Evolutionary conservation across 2,329 filamentous ascomycete genomes (phyloP).

Genomic region (Verticillium longisporum): DNA sequence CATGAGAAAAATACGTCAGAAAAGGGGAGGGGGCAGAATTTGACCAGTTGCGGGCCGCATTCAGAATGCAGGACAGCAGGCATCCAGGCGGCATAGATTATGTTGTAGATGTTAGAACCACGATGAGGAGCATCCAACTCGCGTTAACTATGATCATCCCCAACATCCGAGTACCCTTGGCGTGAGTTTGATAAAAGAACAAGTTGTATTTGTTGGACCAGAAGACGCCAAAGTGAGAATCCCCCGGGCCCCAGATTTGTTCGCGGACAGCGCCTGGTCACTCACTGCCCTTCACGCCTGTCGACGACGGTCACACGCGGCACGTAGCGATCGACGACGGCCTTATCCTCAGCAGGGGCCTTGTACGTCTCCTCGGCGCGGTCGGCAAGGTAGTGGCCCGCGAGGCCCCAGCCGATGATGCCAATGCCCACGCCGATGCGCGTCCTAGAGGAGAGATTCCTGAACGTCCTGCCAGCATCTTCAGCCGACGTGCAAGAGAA

Average conservation of each 20-base stretch:
- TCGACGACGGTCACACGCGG: conserved; percentile 60
- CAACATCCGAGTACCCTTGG: neutral
- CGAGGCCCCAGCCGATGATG: conserved; percentile 68
- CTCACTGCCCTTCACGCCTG: conserved; percentile 21
- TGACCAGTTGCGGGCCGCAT: neutral
- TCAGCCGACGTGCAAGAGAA: neutral
- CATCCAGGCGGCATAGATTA: neutral
- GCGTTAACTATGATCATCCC: neutral
- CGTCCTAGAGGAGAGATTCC: conserved; percentile 61
- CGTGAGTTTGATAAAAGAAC: neutral
- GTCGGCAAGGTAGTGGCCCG: conserved; percentile 69
- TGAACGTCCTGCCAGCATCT: conserved; percentile 53
- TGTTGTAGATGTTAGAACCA: neutral
- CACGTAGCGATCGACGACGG: conserved; percentile 52
- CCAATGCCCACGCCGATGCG: conserved; percentile 66
- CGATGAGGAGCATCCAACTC: neutral
- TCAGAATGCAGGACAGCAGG: neutral
- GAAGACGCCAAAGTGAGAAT: too few species aligned
- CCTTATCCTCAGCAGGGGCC: conserved; percentile 67
- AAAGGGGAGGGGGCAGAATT: neutral
- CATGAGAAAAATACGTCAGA: conserved; percentile 2
- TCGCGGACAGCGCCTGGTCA: too few species aligned
- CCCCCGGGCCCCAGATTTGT: too few species aligned
- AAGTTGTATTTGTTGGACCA: too few species aligned
- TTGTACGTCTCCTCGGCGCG: conserved; percentile 65